phyloP scores from a whole-genome alignment of 2,329 filamentous ascomycete genomes.

The Sarocladiaceae sp. region DNA sequence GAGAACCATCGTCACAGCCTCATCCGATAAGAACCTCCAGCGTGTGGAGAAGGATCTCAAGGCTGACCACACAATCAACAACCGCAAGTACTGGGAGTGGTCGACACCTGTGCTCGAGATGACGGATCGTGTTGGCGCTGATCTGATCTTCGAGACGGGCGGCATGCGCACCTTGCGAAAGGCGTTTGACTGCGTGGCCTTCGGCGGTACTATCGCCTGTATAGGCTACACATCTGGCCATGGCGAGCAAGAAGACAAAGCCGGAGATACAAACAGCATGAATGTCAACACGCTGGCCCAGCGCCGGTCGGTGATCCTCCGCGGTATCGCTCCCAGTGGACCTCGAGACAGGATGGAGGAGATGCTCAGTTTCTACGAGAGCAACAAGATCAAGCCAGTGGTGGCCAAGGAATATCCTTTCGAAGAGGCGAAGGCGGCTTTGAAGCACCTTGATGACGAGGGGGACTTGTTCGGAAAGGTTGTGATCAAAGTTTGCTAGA shows the following conservation, averaged over 20 bases:
- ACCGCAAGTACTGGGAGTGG: constrained; percentile 39
- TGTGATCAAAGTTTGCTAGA: constrained; percentile 27
- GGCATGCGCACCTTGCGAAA: constrained; percentile 35
- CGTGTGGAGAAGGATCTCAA: constrained; percentile 28
- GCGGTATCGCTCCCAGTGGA: constrained; percentile 45
- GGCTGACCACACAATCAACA: constrained; percentile 42
- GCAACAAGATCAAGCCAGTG: constrained; percentile 30
- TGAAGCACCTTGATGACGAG: constrained; percentile 41
- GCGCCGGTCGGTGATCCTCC: constrained; percentile 49
- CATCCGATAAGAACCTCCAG: constrained; percentile 40
- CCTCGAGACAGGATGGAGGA: constrained; percentile 39
- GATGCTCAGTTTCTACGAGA: constrained; percentile 34
- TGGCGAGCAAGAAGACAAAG: constrained; percentile 24
- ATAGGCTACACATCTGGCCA: constrained; percentile 26
- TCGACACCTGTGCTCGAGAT: constrained; percentile 34
- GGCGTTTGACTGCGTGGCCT: constrained; percentile 36
- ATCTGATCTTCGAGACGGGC: constrained; percentile 32
- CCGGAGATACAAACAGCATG: constrained; percentile 4
- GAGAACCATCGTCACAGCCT: constrained; percentile 39
- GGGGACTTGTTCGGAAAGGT: constrained; percentile 44
- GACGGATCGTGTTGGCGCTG: constrained; percentile 37
- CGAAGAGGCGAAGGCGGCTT: constrained; percentile 32
- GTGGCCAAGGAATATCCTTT: constrained; percentile 36
- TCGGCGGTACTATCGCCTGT: constrained; percentile 34
- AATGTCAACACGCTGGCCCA: constrained; percentile 25